Conservation (phyloP, 495 filamentous ascomycete genomes). For the Lasiosphaeris hirsuta region DNA sequence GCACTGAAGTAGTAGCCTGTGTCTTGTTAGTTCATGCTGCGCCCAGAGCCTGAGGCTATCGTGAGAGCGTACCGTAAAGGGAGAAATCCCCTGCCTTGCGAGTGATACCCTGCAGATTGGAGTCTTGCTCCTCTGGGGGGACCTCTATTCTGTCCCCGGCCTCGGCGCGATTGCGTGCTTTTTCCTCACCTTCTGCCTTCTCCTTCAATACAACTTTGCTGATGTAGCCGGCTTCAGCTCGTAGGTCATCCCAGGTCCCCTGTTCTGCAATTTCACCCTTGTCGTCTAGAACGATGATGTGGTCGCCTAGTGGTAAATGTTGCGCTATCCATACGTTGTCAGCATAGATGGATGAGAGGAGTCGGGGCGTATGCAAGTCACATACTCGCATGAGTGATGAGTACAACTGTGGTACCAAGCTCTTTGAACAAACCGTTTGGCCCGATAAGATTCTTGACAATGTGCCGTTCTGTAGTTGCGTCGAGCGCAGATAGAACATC, state of each 20-base stretch:
- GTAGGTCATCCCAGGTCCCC: slow-evolving; percentile 39
- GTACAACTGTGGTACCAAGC: slow-evolving; percentile 28
- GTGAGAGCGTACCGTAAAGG: too few relatives aligned
- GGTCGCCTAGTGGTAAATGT: slow-evolving; percentile 38
- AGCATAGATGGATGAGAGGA: not conserved
- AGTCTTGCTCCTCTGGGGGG: too few relatives aligned
- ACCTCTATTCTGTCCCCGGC: too few relatives aligned
- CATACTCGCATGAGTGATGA: slow-evolving; percentile 34
- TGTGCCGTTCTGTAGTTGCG: slow-evolving; percentile 28
- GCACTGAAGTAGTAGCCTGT: slow-evolving; percentile 14
- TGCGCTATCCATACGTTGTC: slow-evolving; percentile 16
- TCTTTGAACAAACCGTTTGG: slow-evolving; percentile 26
- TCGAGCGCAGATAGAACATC: slow-evolving; percentile 37
- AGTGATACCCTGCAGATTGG: slow-evolving; percentile 22
- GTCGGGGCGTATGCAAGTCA: too few relatives aligned
- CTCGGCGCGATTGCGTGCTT: not conserved
- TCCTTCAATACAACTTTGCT: slow-evolving; percentile 18
- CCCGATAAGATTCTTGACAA: slow-evolving; percentile 32
- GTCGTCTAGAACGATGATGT: slow-evolving; percentile 49
- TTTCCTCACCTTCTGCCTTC: slow-evolving; percentile 4
- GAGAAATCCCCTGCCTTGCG: slow-evolving; percentile 50
- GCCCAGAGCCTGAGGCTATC: too few relatives aligned
- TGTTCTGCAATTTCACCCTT: slow-evolving; percentile 46
- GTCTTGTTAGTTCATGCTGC: too few relatives aligned
- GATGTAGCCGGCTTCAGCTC: slow-evolving; percentile 17